Conservation (phyloP, 1,284 basidiomycete species). For the Filobasidium uniguttulatum region DNA sequence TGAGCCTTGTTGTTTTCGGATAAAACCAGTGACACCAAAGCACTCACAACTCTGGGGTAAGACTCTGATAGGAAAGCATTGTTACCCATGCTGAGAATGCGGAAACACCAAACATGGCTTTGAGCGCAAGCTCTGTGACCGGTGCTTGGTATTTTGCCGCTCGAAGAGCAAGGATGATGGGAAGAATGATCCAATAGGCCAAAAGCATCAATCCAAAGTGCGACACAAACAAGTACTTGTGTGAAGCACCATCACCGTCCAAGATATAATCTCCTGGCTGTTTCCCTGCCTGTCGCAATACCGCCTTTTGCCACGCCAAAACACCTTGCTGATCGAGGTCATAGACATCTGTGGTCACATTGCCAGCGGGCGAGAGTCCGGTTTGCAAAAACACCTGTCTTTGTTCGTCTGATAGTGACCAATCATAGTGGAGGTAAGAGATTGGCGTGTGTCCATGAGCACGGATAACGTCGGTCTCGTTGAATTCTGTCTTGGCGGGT, state of each 20-base stretch:
- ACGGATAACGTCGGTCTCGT: constrained; percentile 7
- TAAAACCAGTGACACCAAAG: background rate
- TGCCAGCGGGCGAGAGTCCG: constrained; percentile 24
- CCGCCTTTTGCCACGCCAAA: constrained; percentile 21
- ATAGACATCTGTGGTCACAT: constrained; percentile 22
- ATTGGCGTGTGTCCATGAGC: constrained; percentile 6
- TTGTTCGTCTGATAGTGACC: constrained; percentile 2
- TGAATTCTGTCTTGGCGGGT: constrained; percentile 1
- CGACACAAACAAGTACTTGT: constrained; percentile 21
- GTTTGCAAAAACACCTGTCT: constrained; percentile 1
- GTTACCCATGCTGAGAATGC: constrained; percentile 22
- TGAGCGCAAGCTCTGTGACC: constrained; percentile 1
- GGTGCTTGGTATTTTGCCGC: constrained; percentile 14
- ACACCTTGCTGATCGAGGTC: constrained; percentile 26
- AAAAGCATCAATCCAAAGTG: constrained; percentile 22
- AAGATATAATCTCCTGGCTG: constrained; percentile 2
- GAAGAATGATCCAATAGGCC: constrained; percentile 29
- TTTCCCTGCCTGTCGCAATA: constrained; percentile 10
- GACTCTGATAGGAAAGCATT: constrained; percentile 26
- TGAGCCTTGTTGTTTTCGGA: background rate
- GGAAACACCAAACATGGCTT: background rate
- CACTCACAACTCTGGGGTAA: constrained; percentile 27
- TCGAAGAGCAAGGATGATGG: constrained; percentile 19
- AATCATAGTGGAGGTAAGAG: constrained; percentile 9
- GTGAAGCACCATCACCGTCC: constrained; percentile 13